A percentile compares a stretch with the other conserved stretches of the same genome.
phyloP scores from a whole-genome alignment of 1,139 yeast species.

The Arxiozyma slooffiae region DNA sequence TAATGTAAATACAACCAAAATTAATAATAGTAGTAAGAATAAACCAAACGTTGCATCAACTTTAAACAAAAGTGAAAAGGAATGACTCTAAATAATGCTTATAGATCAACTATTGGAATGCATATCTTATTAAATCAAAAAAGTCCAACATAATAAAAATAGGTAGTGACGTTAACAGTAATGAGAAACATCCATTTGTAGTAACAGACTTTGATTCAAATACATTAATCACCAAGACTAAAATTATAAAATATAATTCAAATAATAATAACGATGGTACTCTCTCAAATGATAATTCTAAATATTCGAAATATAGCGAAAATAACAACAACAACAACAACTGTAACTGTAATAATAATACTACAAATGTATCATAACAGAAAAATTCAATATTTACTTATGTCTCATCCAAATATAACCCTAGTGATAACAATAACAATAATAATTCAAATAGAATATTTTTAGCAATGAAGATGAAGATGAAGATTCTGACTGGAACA shows the following conservation, averaged over 20 bases:
- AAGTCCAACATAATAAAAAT: slow-evolving; percentile 3
- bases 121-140: slow-evolving; percentile 4
- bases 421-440: background rate
- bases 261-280: slow-evolving; percentile 1
- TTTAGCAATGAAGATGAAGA: slow-evolving; percentile 29
- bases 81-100: background rate
- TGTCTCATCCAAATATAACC: slow-evolving; percentile 1
- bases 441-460: slow-evolving; percentile 14
- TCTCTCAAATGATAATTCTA: slow-evolving; percentile 4
- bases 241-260: background rate
- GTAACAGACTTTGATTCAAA: slow-evolving; percentile 23
- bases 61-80: background rate
- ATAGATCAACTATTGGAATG: slow-evolving; percentile 7
- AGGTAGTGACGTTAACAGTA: background rate
- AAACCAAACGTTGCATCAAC: background rate
- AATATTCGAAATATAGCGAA: background rate
- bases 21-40: background rate
- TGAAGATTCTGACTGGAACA: slow-evolving; percentile 28
- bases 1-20: background rate
- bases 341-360: background rate
- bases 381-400: slow-evolving; percentile 1
- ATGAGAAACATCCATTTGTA: slow-evolving; percentile 5
- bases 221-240: slow-evolving; percentile 12
- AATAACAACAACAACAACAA: background rate
- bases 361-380: background rate